Percentiles rank a stretch among this genome's conserved stretches.
Evolutionary conservation across 202 grass and related monocot species (phyloP).

Genomic region (Schoenoplectus tabernaemontani): DNA sequence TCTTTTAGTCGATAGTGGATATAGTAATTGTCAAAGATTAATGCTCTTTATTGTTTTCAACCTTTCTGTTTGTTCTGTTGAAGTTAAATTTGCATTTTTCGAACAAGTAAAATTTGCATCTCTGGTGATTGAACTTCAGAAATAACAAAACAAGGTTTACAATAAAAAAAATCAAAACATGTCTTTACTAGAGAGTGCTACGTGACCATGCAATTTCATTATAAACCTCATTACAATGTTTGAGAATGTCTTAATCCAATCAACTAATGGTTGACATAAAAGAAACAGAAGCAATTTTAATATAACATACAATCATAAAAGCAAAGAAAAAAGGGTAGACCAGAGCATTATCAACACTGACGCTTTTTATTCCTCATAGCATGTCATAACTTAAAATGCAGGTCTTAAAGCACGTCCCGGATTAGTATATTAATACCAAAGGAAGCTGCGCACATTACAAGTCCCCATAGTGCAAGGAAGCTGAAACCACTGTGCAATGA

Average conservation of each 20-base stretch:
- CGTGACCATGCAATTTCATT: background rate
- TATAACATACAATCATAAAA: background rate
- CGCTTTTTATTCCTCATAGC: constrained; percentile 1
- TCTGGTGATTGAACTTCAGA: background rate
- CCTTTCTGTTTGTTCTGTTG: too few species aligned
- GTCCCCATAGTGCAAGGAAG: constrained; percentile 47
- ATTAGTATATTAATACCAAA: constrained; percentile 58
- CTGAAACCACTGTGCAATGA: constrained; percentile 37
- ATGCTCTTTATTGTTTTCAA: too few species aligned
- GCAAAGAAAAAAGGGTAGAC: background rate
- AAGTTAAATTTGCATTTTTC: background rate
- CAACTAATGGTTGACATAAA: background rate
- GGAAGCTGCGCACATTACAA: constrained; percentile 57
- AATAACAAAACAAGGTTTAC: background rate
- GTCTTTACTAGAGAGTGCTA: background rate
- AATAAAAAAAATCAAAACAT: background rate
- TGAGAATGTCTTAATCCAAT: too few species aligned
- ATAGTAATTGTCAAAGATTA: too few species aligned
- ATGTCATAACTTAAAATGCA: background rate
- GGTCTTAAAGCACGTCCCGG: constrained; percentile 35
- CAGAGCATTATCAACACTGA: background rate
- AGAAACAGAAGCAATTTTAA: background rate
- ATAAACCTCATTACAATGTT: background rate
- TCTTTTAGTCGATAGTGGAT: too few species aligned
- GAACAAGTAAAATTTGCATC: background rate